Evolutionary conservation across 2,329 filamentous ascomycete genomes (phyloP), one percentile per base, ranked within the genome.

Genomic region (Dendryphion nanum): DNA sequence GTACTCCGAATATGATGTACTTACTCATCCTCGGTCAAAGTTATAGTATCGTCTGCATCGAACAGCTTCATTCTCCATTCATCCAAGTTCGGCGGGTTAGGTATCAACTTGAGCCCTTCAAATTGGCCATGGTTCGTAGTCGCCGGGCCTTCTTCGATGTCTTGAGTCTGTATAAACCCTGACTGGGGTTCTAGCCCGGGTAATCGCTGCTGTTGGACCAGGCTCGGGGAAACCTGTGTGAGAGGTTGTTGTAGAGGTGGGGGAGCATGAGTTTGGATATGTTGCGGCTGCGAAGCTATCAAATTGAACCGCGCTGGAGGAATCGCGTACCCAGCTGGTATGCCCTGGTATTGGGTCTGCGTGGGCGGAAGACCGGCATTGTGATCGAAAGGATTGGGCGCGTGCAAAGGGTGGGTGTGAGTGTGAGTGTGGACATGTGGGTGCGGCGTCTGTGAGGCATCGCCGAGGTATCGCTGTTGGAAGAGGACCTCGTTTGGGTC

Each of bases 21-120:
- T 47, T 75, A 87, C 82, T 90, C 77, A 45, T 89, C 83, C 61
- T 89, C 80, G 19, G 78, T 87, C 50, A 91, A 66, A 10, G 82
- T 77, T 42, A 90, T 84, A 31, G 76, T 78, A 30, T 85, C 81
- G 50, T 88, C 79, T n/a, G 89, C 82, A 55, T 86, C 75, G 62
- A 90, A 91, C 31, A 90, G 68, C 55, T 74, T 82, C 50, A 85
- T 73, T 35, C 86, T 74, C 86, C 86, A 91, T 44, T 72, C 70
- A 10, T 78, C 71, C 33, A 90, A 70, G 49, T 85, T 73, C 3
- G 85, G 84, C 26, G 85, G 85, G 52, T 86, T 70, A 6, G 80
- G 63, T 8, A 87, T 73, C 47, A 84, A 69, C 55, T 73, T 82
- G 40, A 68, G 38, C 18, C 66, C 72, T 33, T 74, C 71, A 41